Conservation (phyloP, 2,329 filamentous ascomycete genomes). For the Alternaria solani region DNA sequence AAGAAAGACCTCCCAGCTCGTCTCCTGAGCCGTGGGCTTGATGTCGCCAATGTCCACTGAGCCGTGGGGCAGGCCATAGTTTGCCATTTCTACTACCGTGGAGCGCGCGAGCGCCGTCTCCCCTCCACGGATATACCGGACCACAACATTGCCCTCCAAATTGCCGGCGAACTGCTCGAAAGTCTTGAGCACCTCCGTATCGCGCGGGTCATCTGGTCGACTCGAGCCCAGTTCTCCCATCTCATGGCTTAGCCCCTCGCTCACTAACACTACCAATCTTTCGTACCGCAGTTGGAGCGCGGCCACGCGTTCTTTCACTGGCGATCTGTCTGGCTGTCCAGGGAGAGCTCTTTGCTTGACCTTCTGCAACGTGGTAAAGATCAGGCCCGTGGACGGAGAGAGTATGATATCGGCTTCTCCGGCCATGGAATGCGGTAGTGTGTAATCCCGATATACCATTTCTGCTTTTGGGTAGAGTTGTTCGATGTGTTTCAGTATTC, state of each 20-base stretch:
- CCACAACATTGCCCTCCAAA: conserved; percentile 50
- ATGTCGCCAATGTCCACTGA: conserved; percentile 39
- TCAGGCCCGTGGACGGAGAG: conserved; percentile 72
- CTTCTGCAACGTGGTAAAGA: conserved; percentile 75
- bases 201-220: conserved; percentile 45
- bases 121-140: conserved; percentile 53
- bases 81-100: conserved; percentile 41
- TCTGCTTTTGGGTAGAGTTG: conserved; percentile 58
- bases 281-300: conserved; percentile 69
- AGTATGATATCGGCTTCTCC: conserved; percentile 77
- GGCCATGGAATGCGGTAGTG: conserved; percentile 29
- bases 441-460: conserved; percentile 69
- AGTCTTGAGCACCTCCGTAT: conserved; percentile 57
- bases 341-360: conserved; percentile 76
- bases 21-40: conserved; percentile 65
- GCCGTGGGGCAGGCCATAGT: conserved; percentile 45
- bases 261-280: conserved; percentile 71
- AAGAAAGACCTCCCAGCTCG: conserved; percentile 73
- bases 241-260: conserved; percentile 49
- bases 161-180: conserved; percentile 60
- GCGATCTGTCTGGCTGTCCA: conserved; percentile 55
- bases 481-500: conserved; percentile 61
- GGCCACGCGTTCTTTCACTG: conserved; percentile 64
- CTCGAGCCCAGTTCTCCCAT: conserved; percentile 30
- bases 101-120: conserved; percentile 50